A percentile compares a stretch with the other conserved stretches of the same genome.
Conservation (phyloP, 495 filamentous ascomycete species). For the Articulospora tetracladia region DNA sequence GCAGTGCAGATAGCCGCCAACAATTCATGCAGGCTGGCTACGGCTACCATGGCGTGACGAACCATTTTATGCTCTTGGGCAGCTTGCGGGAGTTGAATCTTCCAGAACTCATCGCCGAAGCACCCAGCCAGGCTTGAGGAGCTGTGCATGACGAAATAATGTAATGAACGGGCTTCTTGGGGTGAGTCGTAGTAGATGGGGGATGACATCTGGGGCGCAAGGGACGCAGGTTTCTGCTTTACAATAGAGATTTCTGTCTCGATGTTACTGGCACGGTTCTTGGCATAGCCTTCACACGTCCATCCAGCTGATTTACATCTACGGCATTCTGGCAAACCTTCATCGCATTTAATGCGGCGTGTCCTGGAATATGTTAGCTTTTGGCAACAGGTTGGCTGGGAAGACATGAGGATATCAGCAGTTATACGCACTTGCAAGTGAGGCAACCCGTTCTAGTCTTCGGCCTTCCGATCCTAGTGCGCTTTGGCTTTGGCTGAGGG, state of each 20-base stretch:
- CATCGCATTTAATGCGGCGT: constrained; percentile 10
- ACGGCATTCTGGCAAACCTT: not conserved
- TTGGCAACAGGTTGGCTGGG: not conserved
- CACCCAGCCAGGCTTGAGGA: not conserved
- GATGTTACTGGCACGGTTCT: no score
- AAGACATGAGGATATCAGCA: not conserved
- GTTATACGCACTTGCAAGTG: constrained; percentile 1
- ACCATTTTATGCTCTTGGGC: not conserved
- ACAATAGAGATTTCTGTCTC: not conserved
- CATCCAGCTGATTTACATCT: not conserved
- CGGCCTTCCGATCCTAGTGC: not conserved
- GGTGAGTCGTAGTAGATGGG: not conserved
- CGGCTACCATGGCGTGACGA: not conserved
- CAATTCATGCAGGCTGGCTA: constrained; percentile 7
- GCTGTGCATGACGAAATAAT: not conserved
- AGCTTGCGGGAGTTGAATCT: not conserved
- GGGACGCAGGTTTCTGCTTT: not conserved
- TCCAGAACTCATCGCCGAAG: not conserved
- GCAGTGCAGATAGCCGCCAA: not conserved
- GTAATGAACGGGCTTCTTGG: not conserved
- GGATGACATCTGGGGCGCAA: not conserved
- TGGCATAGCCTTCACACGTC: constrained; percentile 5
- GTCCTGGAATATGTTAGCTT: not conserved
- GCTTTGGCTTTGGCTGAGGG: not conserved
- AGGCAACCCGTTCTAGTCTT: not conserved